Evolutionary conservation across 306 rosid species (phyloP).

Genomic region (Erythrophleum fordii): DNA sequence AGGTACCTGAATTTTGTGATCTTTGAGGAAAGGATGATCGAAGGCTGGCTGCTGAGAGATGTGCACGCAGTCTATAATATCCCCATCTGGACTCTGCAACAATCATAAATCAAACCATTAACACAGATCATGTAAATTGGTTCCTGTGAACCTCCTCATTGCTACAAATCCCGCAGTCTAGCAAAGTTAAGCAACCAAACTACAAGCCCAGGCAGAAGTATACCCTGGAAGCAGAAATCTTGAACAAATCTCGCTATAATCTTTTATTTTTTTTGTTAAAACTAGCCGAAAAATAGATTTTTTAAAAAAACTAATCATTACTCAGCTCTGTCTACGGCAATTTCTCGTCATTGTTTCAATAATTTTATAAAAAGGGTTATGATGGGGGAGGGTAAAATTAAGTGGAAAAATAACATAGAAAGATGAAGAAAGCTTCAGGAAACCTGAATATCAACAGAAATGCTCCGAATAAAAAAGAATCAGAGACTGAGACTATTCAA

Average conservation of each 20-base stretch:
- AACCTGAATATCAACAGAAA: slow-evolving; percentile 32
- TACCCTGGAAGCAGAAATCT: not conserved
- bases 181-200: not conserved
- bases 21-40: slow-evolving; percentile 96
- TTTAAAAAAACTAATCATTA: slow-evolving; percentile 29
- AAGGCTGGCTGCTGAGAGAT: slow-evolving; percentile 92
- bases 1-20: slow-evolving; percentile 89
- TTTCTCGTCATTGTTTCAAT: slow-evolving; percentile 37
- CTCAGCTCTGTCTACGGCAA: slow-evolving; percentile 26
- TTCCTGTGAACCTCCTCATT: not conserved
- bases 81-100: slow-evolving; percentile 97
- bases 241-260: not conserved
- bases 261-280: not conserved
- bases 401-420: not conserved
- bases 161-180: not conserved
- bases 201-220: not conserved
- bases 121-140: not conserved
- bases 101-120: slow-evolving; percentile 36
- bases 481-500: not conserved
- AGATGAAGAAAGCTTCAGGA: not conserved
- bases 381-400: slow-evolving; percentile 8
- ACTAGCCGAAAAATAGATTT: slow-evolving; percentile 11
- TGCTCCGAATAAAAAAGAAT: slow-evolving; percentile 3
- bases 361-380: slow-evolving; percentile 35
- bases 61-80: slow-evolving; percentile 83